Percentiles rank a stretch among this genome's conserved stretches.
phyloP scores from a whole-genome alignment of 2,329 filamentous ascomycete species.

The Aspergillus fischeri region DNA sequence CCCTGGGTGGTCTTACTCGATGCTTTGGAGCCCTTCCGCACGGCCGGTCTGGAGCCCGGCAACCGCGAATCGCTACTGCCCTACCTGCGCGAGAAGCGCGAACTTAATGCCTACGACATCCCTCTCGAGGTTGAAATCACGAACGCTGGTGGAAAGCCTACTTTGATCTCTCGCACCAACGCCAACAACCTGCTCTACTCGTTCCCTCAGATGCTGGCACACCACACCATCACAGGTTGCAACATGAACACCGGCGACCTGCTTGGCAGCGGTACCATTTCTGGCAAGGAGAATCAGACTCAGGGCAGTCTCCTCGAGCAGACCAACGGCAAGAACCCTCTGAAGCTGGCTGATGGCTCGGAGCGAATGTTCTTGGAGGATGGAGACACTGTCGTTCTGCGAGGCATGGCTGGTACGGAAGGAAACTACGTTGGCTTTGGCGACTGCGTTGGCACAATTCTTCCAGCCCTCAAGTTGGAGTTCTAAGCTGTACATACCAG shows the following conservation, averaged over 20 bases:
- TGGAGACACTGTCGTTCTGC: slow-evolving; percentile 65
- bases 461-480: slow-evolving; percentile 39
- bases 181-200: slow-evolving; percentile 72
- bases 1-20: slow-evolving; percentile 76
- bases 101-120: slow-evolving; percentile 63
- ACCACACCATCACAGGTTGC: slow-evolving; percentile 74
- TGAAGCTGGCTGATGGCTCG: slow-evolving; percentile 61
- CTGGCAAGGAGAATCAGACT: slow-evolving; percentile 54
- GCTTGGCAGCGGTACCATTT: slow-evolving; percentile 75
- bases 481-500: slow-evolving; percentile 7
- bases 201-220: slow-evolving; percentile 77
- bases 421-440: slow-evolving; percentile 72
- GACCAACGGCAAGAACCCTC: slow-evolving; percentile 62
- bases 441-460: slow-evolving; percentile 63
- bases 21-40: slow-evolving; percentile 66
- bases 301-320: slow-evolving; percentile 70
- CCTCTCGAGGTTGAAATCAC: slow-evolving; percentile 59
- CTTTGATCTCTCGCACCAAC: slow-evolving; percentile 58
- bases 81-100: slow-evolving; percentile 60
- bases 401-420: slow-evolving; percentile 63
- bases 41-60: slow-evolving; percentile 47
- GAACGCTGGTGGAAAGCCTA: slow-evolving; percentile 46
- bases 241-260: slow-evolving; percentile 70
- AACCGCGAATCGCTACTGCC: slow-evolving; percentile 55
- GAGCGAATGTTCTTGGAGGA: slow-evolving; percentile 69